Evolutionary conservation across 2,329 filamentous ascomycete genomes (phyloP).

Genomic region (Exophiala sp.): DNA sequence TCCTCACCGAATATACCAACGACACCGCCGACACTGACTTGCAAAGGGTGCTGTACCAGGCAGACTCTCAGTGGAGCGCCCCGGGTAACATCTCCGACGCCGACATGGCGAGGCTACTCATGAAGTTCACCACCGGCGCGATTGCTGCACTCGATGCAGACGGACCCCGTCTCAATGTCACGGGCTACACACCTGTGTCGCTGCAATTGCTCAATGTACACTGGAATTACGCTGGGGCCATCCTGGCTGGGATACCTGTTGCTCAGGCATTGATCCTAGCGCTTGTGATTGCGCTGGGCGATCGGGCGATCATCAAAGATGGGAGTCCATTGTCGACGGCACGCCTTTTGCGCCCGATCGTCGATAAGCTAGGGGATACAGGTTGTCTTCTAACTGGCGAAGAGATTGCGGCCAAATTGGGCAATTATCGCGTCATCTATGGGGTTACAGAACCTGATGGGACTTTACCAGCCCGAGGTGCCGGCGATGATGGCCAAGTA

Average conservation of each 20-base stretch:
- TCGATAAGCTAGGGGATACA: constrained; percentile 18
- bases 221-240: constrained; percentile 15
- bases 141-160: constrained; percentile 16
- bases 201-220: constrained; percentile 83
- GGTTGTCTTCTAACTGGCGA: constrained; percentile 23
- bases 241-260: constrained; percentile 20
- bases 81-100: constrained; percentile 5
- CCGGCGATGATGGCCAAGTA: constrained; percentile 2
- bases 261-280: constrained; percentile 17
- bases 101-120: constrained; percentile 14
- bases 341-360: constrained; percentile 18
- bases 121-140: constrained; percentile 18
- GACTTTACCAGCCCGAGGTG: background rate
- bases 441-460: constrained; percentile 27
- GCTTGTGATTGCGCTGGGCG: constrained; percentile 14
- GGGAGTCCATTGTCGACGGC: constrained; percentile 19
- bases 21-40: constrained; percentile 2
- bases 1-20: background rate
- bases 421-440: constrained; percentile 23
- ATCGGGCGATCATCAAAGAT: constrained; percentile 26
- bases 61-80: constrained; percentile 33
- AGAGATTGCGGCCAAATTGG: constrained; percentile 24
- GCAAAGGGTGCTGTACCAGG: constrained; percentile 13
- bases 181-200: constrained; percentile 70
- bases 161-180: constrained; percentile 53